These are phyloP conservation scores for Brettanomyces bruxellensis DNA, from an alignment of 805 yeast genomes.

Conservation along the genomic window DNA sequence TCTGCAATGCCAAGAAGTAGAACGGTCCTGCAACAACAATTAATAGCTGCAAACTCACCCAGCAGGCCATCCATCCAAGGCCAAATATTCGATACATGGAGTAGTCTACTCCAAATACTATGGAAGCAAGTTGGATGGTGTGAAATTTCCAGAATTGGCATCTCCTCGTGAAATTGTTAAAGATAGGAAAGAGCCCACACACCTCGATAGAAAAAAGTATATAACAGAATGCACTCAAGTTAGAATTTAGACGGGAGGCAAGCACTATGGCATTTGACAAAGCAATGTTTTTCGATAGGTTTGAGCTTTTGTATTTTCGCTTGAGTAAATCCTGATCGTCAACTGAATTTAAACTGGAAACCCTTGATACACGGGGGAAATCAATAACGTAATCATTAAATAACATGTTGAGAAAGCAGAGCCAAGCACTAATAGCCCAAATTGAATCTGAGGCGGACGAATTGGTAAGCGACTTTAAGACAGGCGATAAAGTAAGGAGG, in stretches of 20 bases:
- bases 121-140: slow-evolving; percentile 22
- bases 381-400: slow-evolving; percentile 61
- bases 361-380: slow-evolving; percentile 13
- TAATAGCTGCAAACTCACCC: slow-evolving; percentile 40
- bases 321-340: neutral
- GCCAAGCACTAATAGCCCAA: slow-evolving; percentile 84
- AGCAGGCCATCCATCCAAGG: slow-evolving; percentile 30
- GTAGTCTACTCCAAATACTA: slow-evolving; percentile 24
- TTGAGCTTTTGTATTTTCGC: slow-evolving; percentile 24
- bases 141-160: slow-evolving; percentile 24
- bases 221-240: slow-evolving; percentile 76
- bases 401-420: slow-evolving; percentile 58
- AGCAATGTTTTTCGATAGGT: slow-evolving; percentile 76
- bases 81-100: slow-evolving; percentile 32
- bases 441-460: slow-evolving; percentile 91
- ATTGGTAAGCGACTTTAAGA: slow-evolving; percentile 75
- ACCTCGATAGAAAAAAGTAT: slow-evolving; percentile 63
- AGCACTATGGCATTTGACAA: slow-evolving; percentile 81
- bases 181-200: slow-evolving; percentile 65
- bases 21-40: slow-evolving; percentile 55
- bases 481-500: slow-evolving; percentile 77
- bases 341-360: neutral
- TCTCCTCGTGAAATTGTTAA: slow-evolving; percentile 50
- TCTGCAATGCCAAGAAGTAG: slow-evolving; percentile 62
- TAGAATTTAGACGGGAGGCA: slow-evolving; percentile 75